phyloP scores from a whole-genome alignment of 768 basidiomycete genomes.

The Rhodocollybia butyracea region DNA sequence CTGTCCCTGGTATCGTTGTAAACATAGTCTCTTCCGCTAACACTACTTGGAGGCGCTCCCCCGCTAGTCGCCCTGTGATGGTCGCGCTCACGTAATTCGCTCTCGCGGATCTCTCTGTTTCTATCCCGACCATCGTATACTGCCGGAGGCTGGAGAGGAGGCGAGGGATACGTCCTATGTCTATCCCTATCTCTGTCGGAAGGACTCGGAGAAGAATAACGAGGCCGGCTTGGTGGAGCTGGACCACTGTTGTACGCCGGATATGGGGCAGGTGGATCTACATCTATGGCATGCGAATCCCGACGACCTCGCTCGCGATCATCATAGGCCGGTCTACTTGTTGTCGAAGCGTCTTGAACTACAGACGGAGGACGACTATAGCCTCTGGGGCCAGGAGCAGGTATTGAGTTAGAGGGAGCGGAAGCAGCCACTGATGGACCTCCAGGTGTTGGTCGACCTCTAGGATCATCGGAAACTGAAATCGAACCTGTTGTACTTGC shows the following conservation, averaged over 20 bases:
- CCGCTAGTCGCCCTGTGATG: not conserved
- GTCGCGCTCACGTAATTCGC: too few relatives aligned
- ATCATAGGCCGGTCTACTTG: not conserved
- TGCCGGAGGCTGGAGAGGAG: not conserved
- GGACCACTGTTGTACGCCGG: too few relatives aligned
- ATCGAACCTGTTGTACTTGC: too few relatives aligned
- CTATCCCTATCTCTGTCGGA: not conserved
- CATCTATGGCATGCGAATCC: not conserved
- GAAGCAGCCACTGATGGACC: not conserved
- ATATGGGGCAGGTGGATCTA: not conserved
- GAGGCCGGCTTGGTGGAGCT: not conserved
- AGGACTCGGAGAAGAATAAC: not conserved
- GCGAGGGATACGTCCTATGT: constrained; percentile 1
- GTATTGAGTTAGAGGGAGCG: not conserved
- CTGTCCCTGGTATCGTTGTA: not conserved
- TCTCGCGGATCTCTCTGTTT: too few relatives aligned
- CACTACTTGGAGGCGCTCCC: not conserved
- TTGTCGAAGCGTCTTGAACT: too few relatives aligned
- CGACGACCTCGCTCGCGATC: not conserved
- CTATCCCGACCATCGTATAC: too few relatives aligned
- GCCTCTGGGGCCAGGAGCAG: not conserved
- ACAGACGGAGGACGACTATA: not conserved
- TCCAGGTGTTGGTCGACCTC: too few relatives aligned
- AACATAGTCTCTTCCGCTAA: not conserved
- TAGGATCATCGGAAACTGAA: too few relatives aligned